Base-by-base conservation (phyloP, 371 early-diverging fungal species). In the Rhizopus delemar region DNA sequence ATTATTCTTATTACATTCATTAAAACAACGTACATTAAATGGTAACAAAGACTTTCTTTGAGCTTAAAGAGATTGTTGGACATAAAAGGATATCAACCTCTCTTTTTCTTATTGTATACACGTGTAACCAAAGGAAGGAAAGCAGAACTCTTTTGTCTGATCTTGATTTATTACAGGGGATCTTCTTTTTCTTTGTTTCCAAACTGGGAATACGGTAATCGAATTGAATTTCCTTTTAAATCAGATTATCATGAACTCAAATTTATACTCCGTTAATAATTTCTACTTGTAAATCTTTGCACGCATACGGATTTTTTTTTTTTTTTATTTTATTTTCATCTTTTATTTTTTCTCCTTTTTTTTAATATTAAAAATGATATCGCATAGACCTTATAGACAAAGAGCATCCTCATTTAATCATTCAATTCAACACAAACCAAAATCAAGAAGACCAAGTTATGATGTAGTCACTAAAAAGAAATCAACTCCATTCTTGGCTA, bases 371-470 rank as follows among this genome's bases (percentile, higher is more conserved):
- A 22, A 22, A 48, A 48, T 48, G 48, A 48, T 29, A 22, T 48
- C 48, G 22, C 22, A 22, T 22, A 22, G 22, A 22, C 22, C 22
- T 22, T 22, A 22, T 48, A 48, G 48, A 48, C 48, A 48, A 15
- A 51, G 66, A 11, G 43, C 66, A 2, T 60, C 66, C 29, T 65
- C 66, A 28, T 65, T 65, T 38, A 65, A 65, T n/a, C 57, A 60
- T 38, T 53, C 59, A 31, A 35, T 49, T 3, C 53, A 46, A 32
- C 56, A 61, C 15, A 41, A 52, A 46, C 60, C 60, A 11, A 53
- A 46, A 3, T 57, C 32, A 55, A 67, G 67, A 56, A 45, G 62
- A 59, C 67, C 67, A 5, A 67, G 67, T 34, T 67, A 59, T 52
- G 58, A 62, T 36, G 29, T 58, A 62, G 0, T 57, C 50, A 33